These are phyloP conservation scores for Scheffersomyces titani DNA, from an alignment of 1,139 yeast genomes.

Conservation along the genomic window DNA sequence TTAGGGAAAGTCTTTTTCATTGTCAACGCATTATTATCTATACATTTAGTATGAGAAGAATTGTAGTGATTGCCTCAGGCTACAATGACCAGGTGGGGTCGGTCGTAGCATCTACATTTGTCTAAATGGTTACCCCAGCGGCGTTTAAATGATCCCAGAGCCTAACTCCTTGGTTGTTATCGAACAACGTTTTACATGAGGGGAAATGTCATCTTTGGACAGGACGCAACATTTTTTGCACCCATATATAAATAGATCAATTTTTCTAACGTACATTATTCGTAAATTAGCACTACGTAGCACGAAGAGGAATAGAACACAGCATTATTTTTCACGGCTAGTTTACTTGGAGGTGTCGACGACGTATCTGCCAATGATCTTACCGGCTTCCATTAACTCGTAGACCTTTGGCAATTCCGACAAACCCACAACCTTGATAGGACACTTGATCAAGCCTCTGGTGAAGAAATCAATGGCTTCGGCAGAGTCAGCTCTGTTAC, in stretches of 20 bases:
- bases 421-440: conserved; percentile 66
- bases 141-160: neutral
- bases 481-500: conserved; percentile 76
- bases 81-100: neutral
- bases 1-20: neutral
- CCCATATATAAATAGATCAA: neutral
- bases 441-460: conserved; percentile 68
- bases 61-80: too few relatives aligned
- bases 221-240: neutral
- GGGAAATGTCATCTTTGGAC: neutral
- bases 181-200: neutral
- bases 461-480: conserved; percentile 75
- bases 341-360: conserved; percentile 47
- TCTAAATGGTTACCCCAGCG: neutral
- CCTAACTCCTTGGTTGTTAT: neutral
- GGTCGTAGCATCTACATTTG: neutral
- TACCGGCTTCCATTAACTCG: conserved; percentile 69
- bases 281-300: neutral
- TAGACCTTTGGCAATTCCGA: conserved; percentile 61
- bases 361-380: conserved; percentile 73
- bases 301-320: neutral
- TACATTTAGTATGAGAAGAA: neutral
- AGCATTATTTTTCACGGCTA: neutral
- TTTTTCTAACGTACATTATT: neutral
- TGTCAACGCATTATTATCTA: neutral